A percentile compares a stretch with the other conserved stretches of the same genome.
Evolutionary conservation across 164 flowering plant genomes (phyloP).

Genomic region (Akebia trifoliata): DNA sequence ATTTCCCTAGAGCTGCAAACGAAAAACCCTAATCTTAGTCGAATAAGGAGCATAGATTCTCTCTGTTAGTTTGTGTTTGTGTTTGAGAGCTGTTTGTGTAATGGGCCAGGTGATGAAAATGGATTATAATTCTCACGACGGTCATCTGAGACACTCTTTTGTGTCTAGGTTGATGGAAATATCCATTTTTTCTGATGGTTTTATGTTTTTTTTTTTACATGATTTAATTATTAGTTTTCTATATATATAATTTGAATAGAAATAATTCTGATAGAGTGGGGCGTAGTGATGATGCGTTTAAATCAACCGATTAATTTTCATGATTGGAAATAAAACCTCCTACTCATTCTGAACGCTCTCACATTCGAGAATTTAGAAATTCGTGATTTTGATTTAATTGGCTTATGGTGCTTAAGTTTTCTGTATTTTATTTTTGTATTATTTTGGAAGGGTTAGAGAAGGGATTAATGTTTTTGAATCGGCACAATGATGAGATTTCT

Average conservation of each 20-base stretch:
- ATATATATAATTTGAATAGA: background rate
- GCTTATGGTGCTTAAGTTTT: no score
- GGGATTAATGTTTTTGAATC: background rate
- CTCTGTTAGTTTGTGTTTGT: background rate
- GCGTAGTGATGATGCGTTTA: conserved; percentile 11
- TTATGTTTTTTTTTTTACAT: background rate
- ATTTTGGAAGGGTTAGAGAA: background rate
- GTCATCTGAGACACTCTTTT: conserved; percentile 13
- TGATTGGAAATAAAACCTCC: conserved; percentile 20
- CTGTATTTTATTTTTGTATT: no score
- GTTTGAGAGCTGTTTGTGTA: no score
- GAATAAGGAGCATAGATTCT: no score
- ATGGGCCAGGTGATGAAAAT: conserved; percentile 2
- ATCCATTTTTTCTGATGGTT: conserved; percentile 10
- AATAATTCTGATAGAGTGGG: background rate
- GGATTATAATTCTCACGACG: conserved; percentile 16
- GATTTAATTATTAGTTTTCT: background rate
- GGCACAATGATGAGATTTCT: conserved; percentile 10
- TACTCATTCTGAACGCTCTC: conserved; percentile 22
- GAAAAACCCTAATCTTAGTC: no score
- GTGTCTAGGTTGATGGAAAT: conserved; percentile 10
- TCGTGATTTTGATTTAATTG: background rate
- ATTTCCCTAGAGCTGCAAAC: no score
- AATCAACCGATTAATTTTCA: conserved; percentile 4
- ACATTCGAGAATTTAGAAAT: no score